These are phyloP conservation scores for Hortiboletus flavorubellus DNA, from an alignment of 768 basidiomycete genomes.

Conservation along the genomic window DNA sequence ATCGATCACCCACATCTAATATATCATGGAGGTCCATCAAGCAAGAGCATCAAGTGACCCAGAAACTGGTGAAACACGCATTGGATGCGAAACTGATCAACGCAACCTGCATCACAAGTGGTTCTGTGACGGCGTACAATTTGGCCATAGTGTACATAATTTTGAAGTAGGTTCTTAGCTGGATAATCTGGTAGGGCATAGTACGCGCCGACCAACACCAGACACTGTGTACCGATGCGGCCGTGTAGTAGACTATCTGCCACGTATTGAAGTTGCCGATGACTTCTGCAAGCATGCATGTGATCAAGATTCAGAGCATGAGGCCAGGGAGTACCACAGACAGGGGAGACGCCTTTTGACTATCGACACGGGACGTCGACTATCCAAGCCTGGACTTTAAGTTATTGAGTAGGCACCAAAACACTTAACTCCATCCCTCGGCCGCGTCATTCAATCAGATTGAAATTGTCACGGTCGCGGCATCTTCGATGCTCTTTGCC, in stretches of 20 bases:
- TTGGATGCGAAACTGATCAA: constrained; percentile 58
- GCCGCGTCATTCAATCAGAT: constrained; percentile 40
- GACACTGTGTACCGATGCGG: constrained; percentile 65
- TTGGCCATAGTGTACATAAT: constrained; percentile 77
- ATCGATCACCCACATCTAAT: constrained; percentile 54
- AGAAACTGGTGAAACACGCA: constrained; percentile 59
- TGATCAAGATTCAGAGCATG: constrained; percentile 68
- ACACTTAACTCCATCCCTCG: neutral
- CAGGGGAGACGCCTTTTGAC: constrained; percentile 59
- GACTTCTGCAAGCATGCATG: constrained; percentile 71
- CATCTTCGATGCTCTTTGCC: constrained; percentile 77
- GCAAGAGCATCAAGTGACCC: constrained; percentile 83
- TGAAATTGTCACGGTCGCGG: constrained; percentile 74
- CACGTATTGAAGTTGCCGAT: constrained; percentile 71
- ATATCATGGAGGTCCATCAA: constrained; percentile 75
- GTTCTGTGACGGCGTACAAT: constrained; percentile 74
- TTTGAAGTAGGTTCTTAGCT: constrained; percentile 69
- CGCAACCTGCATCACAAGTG: constrained; percentile 66
- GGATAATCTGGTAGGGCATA: constrained; percentile 80
- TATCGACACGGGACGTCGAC: constrained; percentile 24
- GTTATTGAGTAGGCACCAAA: constrained; percentile 33
- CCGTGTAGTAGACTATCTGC: constrained; percentile 75
- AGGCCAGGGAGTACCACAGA: constrained; percentile 69
- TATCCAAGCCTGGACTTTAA: constrained; percentile 38
- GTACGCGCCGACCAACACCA: constrained; percentile 59